Conservation (phyloP, 1,139 yeast genomes). For the Taphrina flavorubra region DNA sequence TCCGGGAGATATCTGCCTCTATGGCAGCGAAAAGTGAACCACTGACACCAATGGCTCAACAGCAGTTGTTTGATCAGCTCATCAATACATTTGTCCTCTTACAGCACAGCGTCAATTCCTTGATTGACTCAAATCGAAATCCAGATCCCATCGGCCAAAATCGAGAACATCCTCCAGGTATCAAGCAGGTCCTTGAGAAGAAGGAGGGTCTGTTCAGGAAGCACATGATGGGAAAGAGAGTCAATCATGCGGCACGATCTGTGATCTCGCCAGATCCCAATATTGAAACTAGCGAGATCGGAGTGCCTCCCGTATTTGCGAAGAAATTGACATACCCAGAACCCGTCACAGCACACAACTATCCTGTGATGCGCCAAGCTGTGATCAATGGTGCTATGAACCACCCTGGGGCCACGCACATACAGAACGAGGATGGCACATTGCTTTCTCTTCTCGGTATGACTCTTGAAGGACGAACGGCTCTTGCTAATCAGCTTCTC, state of each 20-base stretch:
- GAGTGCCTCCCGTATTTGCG: constrained; percentile 99
- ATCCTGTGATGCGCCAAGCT: constrained; percentile 87
- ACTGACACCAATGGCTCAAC: constrained; percentile 74
- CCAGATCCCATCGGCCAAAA: constrained; percentile 65
- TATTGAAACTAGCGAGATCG: constrained; percentile 95
- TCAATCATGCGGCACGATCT: constrained; percentile 97
- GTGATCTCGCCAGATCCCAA: constrained; percentile 99
- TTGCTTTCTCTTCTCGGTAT: constrained; percentile 81
- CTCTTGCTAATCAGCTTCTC: constrained; percentile 91
- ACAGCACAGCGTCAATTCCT: constrained; percentile 93
- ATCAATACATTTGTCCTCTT: constrained; percentile 94
- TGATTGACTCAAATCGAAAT: constrained; percentile 88
- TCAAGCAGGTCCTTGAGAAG: constrained; percentile 96
- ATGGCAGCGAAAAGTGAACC: constrained; percentile 53
- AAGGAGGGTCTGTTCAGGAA: constrained; percentile 98
- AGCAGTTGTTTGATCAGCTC: constrained; percentile 67
- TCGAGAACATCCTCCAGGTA: constrained; percentile 86
- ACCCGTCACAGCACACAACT: constrained; percentile 95
- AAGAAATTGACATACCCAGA: constrained; percentile 94
- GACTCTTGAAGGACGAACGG: constrained; percentile 92
- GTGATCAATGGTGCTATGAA: constrained; percentile 95
- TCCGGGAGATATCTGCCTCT: constrained; percentile 74
- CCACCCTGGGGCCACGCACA: constrained; percentile 99
- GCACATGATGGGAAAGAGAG: constrained; percentile 99
- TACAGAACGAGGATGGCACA: constrained; percentile 96